These are phyloP conservation scores for Populus nigra DNA, from an alignment of 345 rosid genomes.

Conservation along the genomic window DNA sequence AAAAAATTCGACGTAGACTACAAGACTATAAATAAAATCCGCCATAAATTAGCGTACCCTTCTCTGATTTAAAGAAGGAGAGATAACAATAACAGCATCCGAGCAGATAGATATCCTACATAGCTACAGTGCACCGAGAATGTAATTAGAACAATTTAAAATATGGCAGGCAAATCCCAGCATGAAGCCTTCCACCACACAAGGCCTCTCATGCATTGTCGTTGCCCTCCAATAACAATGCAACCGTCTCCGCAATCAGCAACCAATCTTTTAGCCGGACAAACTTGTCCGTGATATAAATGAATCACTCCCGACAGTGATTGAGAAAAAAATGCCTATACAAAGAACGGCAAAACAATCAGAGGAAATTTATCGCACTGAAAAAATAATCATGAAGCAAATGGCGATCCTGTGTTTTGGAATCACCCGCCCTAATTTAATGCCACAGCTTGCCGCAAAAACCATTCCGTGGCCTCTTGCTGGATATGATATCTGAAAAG, in stretches of 20 bases:
- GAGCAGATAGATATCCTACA: background rate
- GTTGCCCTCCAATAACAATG: conserved; percentile 9
- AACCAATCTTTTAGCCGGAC: conserved; percentile 34
- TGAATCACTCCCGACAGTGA: conserved; percentile 29
- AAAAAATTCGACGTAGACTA: background rate
- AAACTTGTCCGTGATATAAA: conserved; percentile 25
- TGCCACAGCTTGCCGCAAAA: conserved; percentile 63
- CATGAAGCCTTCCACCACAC: conserved; percentile 7
- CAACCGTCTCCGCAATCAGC: conserved; percentile 26
- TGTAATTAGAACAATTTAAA: conserved; percentile 11
- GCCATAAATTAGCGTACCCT: conserved; percentile 28
- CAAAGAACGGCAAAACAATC: conserved; percentile 34
- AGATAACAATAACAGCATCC: conserved; percentile 18
- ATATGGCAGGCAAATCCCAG: conserved; percentile 2
- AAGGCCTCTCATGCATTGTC: conserved; percentile 3
- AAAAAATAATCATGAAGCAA: conserved; percentile 34
- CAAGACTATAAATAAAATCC: conserved; percentile 1
- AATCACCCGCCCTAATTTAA: conserved; percentile 27
- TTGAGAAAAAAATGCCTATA: conserved; percentile 37
- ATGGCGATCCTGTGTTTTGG: conserved; percentile 21
- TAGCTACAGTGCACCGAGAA: conserved; percentile 12
- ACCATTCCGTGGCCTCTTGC: conserved; percentile 65
- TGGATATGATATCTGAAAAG: conserved; percentile 68
- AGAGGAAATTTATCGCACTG: conserved; percentile 20
- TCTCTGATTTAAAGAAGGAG: conserved; percentile 29